Evolutionary conservation across 2,329 filamentous ascomycete species (phyloP).

Genomic region (Sporothrix protearum): DNA sequence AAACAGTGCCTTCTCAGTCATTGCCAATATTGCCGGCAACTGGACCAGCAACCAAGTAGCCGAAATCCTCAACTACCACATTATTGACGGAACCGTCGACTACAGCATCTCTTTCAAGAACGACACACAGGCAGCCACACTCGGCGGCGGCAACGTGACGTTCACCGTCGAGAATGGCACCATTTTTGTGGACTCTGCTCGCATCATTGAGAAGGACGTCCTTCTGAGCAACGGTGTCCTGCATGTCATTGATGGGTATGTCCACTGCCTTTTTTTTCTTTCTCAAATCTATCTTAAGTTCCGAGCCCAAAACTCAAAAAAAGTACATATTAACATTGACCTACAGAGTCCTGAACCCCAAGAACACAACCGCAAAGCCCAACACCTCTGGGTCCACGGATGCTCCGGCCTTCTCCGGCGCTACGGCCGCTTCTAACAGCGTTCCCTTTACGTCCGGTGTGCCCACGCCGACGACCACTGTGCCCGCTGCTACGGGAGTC

Average conservation of each 20-base stretch:
- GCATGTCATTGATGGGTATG: slow-evolving; percentile 11
- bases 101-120: slow-evolving; percentile 6
- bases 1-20: neutral
- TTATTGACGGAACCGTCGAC: slow-evolving; percentile 1
- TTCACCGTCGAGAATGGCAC: slow-evolving; percentile 2
- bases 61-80: neutral
- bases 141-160: slow-evolving; percentile 1
- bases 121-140: neutral
- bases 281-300: neutral
- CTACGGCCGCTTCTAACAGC: neutral
- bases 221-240: slow-evolving; percentile 11
- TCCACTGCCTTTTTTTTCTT: neutral
- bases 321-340: neutral
- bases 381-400: neutral
- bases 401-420: slow-evolving; percentile 8
- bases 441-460: slow-evolving; percentile 10
- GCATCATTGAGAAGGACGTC: slow-evolving; percentile 6
- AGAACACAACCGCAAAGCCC: slow-evolving; percentile 12
- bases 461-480: slow-evolving; percentile 1
- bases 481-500: slow-evolving; percentile 1
- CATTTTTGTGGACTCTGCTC: slow-evolving; percentile 6
- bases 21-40: slow-evolving; percentile 10
- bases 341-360: slow-evolving; percentile 8
- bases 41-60: neutral
- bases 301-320: no score